These are phyloP conservation scores for Pythium apleroticum DNA, from an alignment of 352 stramenopile genomes.

Conservation along the genomic window DNA sequence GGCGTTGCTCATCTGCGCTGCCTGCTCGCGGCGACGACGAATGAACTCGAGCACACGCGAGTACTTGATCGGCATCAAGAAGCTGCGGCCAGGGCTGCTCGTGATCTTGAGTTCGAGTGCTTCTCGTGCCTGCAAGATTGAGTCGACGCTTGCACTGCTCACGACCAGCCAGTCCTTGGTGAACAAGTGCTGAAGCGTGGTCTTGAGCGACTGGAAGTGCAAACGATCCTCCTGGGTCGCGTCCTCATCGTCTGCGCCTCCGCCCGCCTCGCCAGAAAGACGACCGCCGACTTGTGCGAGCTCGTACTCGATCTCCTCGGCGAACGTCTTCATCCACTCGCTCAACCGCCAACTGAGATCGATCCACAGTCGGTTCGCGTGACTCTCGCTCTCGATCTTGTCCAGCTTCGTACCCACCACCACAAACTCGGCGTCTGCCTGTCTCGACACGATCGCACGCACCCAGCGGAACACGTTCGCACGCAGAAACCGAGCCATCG, in stretches of 20 bases:
- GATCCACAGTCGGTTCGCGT: background rate
- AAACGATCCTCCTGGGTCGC: background rate
- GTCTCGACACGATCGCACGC: conserved; percentile 16
- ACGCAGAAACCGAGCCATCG: conserved; percentile 18
- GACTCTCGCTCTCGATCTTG: conserved; percentile 14
- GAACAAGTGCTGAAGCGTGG: conserved; percentile 7
- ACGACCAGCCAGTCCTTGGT: conserved; percentile 11
- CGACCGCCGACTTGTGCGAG: background rate
- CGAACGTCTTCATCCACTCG: conserved; percentile 14
- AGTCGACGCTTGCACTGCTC: background rate
- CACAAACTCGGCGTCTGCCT: conserved; percentile 27
- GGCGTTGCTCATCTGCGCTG: background rate
- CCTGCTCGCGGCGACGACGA: background rate
- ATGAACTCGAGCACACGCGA: conserved; percentile 1
- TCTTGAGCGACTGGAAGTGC: conserved; percentile 11
- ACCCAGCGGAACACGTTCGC: conserved; percentile 24
- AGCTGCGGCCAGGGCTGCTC: background rate
- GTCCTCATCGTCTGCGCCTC: background rate
- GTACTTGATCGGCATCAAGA: background rate
- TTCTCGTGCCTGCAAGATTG: background rate
- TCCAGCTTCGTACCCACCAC: conserved; percentile 29
- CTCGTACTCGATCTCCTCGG: conserved; percentile 15
- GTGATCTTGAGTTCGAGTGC: background rate
- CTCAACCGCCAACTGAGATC: conserved; percentile 12
- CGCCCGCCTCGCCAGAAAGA: background rate